A percentile compares a stretch with the other conserved stretches of the same genome.
These are phyloP conservation scores for Cavenderia fasciculata DNA, from an alignment of 78 protist genomes.

Conservation along the genomic window DNA sequence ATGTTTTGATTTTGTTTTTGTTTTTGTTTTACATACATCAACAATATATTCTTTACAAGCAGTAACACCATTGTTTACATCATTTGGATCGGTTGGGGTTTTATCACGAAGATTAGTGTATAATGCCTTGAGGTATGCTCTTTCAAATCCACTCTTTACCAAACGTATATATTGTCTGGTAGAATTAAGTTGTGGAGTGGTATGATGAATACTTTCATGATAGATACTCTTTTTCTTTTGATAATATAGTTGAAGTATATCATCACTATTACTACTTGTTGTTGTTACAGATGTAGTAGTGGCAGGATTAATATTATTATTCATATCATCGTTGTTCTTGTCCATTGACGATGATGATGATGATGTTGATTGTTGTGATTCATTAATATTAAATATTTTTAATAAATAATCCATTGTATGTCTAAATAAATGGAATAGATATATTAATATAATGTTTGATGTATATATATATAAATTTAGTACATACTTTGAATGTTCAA, in stretches of 20 bases:
- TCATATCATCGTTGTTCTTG: too few species aligned
- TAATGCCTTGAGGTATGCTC: conserved; percentile 30
- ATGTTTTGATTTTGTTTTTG: neutral
- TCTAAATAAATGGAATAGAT: neutral
- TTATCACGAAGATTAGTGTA: conserved; percentile 48
- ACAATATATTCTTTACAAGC: conserved; percentile 62
- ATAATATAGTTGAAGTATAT: conserved; percentile 9
- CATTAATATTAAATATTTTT: conserved; percentile 15
- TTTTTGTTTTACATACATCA: neutral
- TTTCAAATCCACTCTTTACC: conserved; percentile 25
- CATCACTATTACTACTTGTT: too few species aligned
- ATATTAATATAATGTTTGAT: neutral
- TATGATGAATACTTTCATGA: conserved; percentile 66
- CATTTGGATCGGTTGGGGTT: conserved; percentile 45
- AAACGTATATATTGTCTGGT: conserved; percentile 53
- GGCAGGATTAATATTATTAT: too few species aligned
- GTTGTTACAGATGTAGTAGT: too few species aligned
- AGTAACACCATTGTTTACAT: conserved; percentile 13
- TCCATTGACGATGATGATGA: neutral
- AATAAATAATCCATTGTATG: conserved; percentile 6
- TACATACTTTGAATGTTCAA: conserved; percentile 33
- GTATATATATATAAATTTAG: neutral
- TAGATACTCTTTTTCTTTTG: conserved; percentile 15
- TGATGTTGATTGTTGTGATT: neutral
- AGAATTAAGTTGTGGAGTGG: conserved; percentile 65